These are phyloP conservation scores for Bruguiera parviflora DNA, from an alignment of 345 rosid genomes.

Conservation along the genomic window DNA sequence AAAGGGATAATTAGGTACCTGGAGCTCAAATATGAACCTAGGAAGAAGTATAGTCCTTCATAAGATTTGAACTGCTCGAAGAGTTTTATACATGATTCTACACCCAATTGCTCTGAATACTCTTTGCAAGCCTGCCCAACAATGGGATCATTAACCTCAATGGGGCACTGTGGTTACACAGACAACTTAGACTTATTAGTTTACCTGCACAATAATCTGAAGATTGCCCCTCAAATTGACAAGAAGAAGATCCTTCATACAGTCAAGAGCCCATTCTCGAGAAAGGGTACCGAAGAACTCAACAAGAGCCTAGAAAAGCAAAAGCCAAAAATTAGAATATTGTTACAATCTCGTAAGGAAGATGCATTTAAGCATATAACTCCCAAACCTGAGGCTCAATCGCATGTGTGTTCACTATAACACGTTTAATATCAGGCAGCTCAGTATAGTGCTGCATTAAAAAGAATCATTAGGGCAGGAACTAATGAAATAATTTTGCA, in stretches of 20 bases:
- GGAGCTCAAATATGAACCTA: conserved; percentile 94
- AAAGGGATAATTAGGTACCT: conserved; percentile 40
- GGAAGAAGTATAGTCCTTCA: conserved; percentile 95
- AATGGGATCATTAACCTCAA: background rate
- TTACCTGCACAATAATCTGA: conserved; percentile 96
- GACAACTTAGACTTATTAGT: conserved; percentile 9
- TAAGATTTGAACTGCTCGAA: conserved; percentile 98
- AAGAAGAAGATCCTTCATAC: conserved; percentile 97
- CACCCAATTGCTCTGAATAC: conserved; percentile 95
- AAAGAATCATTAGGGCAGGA: background rate
- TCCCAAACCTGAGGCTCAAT: conserved; percentile 92
- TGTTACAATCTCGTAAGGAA: background rate
- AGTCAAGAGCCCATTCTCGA: conserved; percentile 98
- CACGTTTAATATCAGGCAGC: conserved; percentile 96
- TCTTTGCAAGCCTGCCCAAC: conserved; percentile 84
- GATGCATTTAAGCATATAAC: background rate
- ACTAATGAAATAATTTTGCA: background rate
- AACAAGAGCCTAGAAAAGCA: conserved; percentile 70
- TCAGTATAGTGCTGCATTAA: conserved; percentile 89
- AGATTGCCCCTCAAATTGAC: conserved; percentile 93
- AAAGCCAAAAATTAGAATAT: background rate
- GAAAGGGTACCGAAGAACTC: conserved; percentile 99
- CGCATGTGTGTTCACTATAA: conserved; percentile 97
- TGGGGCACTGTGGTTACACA: conserved; percentile 3
- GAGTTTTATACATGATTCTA: conserved; percentile 86